Base-by-base conservation (phyloP, 2,329 filamentous ascomycete genomes). In the Clonostachys solani region DNA sequence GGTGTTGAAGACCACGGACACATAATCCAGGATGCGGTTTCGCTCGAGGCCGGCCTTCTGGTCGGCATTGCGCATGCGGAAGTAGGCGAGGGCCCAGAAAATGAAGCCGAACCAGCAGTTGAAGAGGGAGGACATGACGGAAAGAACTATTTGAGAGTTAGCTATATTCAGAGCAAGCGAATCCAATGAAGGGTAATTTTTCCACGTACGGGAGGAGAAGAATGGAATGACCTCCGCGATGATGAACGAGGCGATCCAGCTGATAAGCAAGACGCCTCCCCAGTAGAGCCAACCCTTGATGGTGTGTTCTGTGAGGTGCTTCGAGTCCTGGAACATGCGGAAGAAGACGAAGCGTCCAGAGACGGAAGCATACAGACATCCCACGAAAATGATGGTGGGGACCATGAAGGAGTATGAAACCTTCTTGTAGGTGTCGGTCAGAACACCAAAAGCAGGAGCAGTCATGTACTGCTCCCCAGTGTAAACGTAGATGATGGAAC, bases 21-120 rank as follows among this genome's bases (percentile, higher is more conserved):
- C 23, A 9, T 36, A 50, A 68, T 78, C 78, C 2, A 74, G 68
- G 33, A 83, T 23, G 6, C 50, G 57, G 43, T 78, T 81, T 34
- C 78, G 71, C 2, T 68, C 69, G 52, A 72, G 76, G 43, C 78
- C 74, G 34, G 79, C 74, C 1, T 72, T 67, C 3, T 75, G 60
- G 6, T 89, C 85, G 2, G 79, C 84, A 18, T 70, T 71, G 43
- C 87, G 77, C 86, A 92, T 89, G 47, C 86, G 80, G 59, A 91
- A 79, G 60, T 89, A 92, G 1, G 87, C 88, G 2, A 89, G 78
- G 12, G 86, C 88, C 88, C 88, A 96, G 74, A 96, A 96, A 60
- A 96, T 95, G 74, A 96, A 96, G 19, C 92, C 92, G 58, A 92
- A 92, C 75, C 91, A 92, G 47, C 87, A 92, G 68, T 96, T 90